phyloP scores from a whole-genome alignment of 371 early-diverging fungal genomes.

The Mortierella sp. region DNA sequence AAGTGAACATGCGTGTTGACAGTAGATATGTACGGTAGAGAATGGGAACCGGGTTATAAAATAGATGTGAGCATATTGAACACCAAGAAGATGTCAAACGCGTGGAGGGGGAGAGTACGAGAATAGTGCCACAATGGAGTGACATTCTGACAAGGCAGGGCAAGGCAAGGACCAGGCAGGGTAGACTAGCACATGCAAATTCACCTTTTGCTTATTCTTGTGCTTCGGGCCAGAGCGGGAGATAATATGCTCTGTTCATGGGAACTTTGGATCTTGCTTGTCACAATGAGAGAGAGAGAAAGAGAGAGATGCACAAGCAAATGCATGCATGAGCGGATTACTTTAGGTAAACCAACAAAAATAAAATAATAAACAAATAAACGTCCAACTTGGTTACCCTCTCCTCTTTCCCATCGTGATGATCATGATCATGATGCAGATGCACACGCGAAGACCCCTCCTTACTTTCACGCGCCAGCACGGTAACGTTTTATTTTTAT shows the following conservation, averaged over 20 bases:
- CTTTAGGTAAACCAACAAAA: background rate
- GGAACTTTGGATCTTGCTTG: constrained; percentile 1
- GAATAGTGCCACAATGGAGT: background rate
- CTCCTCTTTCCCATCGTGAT: background rate
- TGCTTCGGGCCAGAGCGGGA: constrained; percentile 4
- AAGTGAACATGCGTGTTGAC: background rate
- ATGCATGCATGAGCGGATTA: background rate
- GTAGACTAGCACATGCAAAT: background rate
- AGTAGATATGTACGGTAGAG: background rate
- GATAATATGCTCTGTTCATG: background rate
- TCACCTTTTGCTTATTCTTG: too few species aligned
- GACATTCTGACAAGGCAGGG: background rate
- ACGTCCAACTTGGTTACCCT: background rate
- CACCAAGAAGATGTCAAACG: background rate
- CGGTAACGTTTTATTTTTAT: background rate
- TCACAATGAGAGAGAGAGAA: background rate
- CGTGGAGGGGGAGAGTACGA: background rate
- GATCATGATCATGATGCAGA: background rate
- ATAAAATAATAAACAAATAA: background rate
- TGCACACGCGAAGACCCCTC: background rate
- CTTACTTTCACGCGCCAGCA: constrained; percentile 4
- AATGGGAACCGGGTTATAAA: background rate
- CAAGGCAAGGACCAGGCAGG: background rate
- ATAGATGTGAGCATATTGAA: constrained; percentile 1
- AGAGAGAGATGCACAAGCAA: background rate